Evolutionary conservation across 352 stramenopile genomes (phyloP).

Genomic region (Phytophthora melonis): DNA sequence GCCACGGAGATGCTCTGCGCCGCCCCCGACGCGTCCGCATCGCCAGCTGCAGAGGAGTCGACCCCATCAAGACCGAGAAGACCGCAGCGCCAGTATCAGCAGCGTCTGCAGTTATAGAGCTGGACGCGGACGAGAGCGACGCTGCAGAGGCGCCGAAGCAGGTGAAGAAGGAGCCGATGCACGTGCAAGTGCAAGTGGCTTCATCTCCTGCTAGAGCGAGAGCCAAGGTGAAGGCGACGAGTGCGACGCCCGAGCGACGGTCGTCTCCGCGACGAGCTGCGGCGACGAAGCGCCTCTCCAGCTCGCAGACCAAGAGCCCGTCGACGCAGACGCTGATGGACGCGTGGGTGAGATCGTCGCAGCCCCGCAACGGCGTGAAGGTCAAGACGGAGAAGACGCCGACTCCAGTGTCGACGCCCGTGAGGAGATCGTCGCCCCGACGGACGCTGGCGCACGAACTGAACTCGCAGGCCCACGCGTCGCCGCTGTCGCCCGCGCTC

Average conservation of each 20-base stretch:
- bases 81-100: too few species aligned
- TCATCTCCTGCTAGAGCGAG: constrained; percentile 4
- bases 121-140: not conserved
- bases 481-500: constrained; percentile 34
- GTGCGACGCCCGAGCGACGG: constrained; percentile 12
- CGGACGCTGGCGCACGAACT: constrained; percentile 14
- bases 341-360: constrained; percentile 13
- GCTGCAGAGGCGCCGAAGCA: not conserved
- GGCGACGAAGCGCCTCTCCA: not conserved
- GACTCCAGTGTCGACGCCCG: constrained; percentile 1
- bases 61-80: constrained; percentile 1
- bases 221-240: constrained; percentile 1
- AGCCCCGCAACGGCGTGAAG: constrained; percentile 19
- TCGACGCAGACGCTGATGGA: constrained; percentile 27
- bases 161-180: constrained; percentile 11
- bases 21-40: constrained; percentile 15
- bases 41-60: not conserved
- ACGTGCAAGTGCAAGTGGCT: constrained; percentile 1
- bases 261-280: constrained; percentile 17
- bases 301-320: constrained; percentile 18
- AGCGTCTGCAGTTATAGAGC: not conserved
- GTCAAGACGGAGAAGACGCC: constrained; percentile 21
- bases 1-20: constrained; percentile 63
- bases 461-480: constrained; percentile 17
- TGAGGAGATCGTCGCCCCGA: constrained; percentile 27